These are phyloP conservation scores for Pythium monospermum DNA, from an alignment of 352 stramenopile genomes.

Conservation along the genomic window DNA sequence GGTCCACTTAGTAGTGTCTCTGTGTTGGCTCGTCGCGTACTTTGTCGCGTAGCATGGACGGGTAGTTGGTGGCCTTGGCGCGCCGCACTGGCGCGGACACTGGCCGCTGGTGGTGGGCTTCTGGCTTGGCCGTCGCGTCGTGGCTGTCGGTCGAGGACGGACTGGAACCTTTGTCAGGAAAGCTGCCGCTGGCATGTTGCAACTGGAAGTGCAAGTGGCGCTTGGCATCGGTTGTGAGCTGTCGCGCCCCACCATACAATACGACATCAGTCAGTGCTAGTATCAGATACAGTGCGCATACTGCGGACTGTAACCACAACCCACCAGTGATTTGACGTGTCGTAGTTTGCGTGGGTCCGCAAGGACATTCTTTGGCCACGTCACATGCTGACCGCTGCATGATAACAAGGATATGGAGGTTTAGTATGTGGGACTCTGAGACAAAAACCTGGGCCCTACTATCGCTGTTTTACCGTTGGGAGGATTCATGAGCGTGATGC, in stretches of 20 bases:
- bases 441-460: no score
- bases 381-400: slow-evolving; percentile 12
- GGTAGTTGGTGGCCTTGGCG: slow-evolving; percentile 46
- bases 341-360: slow-evolving; percentile 61
- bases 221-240: slow-evolving; percentile 45
- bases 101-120: slow-evolving; percentile 28
- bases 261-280: not conserved
- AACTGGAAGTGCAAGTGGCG: slow-evolving; percentile 27
- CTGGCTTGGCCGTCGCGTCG: no score
- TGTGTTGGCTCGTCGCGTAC: slow-evolving; percentile 12
- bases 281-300: not conserved
- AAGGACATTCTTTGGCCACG: slow-evolving; percentile 66
- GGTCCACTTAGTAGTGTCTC: not conserved
- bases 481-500: slow-evolving; percentile 19
- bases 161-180: not conserved
- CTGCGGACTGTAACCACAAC: not conserved
- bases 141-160: no score
- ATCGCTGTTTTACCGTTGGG: slow-evolving; percentile 28
- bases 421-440: no score
- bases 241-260: not conserved
- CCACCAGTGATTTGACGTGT: slow-evolving; percentile 64
- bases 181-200: slow-evolving; percentile 5
- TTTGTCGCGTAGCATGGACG: slow-evolving; percentile 42
- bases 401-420: no score
- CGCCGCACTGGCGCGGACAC: slow-evolving; percentile 68